Percentiles rank a stretch among this genome's conserved stretches.
phyloP scores from a whole-genome alignment of 805 yeast genomes.

The Candida loeiensis region DNA sequence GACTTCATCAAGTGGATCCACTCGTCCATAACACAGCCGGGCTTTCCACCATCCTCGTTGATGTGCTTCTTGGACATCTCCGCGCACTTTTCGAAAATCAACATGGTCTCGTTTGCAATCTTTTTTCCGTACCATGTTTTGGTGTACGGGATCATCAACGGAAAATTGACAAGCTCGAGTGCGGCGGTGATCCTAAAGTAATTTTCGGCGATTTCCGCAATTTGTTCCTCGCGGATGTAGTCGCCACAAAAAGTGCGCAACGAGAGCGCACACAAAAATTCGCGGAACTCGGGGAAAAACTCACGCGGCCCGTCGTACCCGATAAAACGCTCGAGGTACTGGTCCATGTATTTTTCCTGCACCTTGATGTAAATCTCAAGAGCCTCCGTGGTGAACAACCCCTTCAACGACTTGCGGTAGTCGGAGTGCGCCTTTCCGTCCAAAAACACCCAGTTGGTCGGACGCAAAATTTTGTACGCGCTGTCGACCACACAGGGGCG shows the following conservation, averaged over 20 bases:
- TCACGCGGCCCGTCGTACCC: slow-evolving; percentile 61
- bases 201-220: slow-evolving; percentile 84
- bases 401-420: slow-evolving; percentile 86
- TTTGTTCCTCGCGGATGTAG: slow-evolving; percentile 88
- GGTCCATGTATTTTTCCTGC: slow-evolving; percentile 81
- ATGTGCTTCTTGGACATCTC: slow-evolving; percentile 80
- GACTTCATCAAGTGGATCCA: slow-evolving; percentile 88
- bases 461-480: slow-evolving; percentile 89
- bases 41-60: slow-evolving; percentile 64
- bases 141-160: slow-evolving; percentile 91
- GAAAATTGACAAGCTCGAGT: slow-evolving; percentile 94
- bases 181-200: slow-evolving; percentile 93
- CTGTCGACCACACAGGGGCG: slow-evolving; percentile 99
- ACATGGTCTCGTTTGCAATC: slow-evolving; percentile 93
- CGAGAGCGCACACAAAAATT: slow-evolving; percentile 91
- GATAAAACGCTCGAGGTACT: slow-evolving; percentile 68
- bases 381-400: slow-evolving; percentile 81
- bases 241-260: slow-evolving; percentile 94
- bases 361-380: slow-evolving; percentile 79
- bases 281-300: slow-evolving; percentile 93
- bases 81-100: slow-evolving; percentile 84
- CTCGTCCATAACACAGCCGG: slow-evolving; percentile 90
- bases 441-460: slow-evolving; percentile 95
- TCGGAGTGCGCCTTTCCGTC: slow-evolving; percentile 96
- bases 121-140: slow-evolving; percentile 97